Evolutionary conservation across 805 yeast genomes (phyloP).

Genomic region (Saccharomyces mikatae): DNA sequence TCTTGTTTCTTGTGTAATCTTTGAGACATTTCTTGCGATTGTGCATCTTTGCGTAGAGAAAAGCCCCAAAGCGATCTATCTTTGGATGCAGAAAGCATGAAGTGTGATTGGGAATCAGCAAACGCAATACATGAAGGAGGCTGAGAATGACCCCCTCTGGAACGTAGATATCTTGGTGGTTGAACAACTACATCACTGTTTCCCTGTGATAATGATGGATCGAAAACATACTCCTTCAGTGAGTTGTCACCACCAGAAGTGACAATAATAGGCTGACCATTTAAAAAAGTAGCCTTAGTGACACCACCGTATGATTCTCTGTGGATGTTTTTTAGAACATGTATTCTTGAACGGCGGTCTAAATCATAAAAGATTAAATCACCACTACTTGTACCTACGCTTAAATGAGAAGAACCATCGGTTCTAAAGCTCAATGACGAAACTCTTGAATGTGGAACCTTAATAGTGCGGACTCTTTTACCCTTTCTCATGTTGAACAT

Average conservation of each 20-base stretch:
- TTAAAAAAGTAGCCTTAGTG: constrained; percentile 61
- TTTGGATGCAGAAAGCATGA: constrained; percentile 73
- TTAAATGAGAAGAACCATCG: constrained; percentile 79
- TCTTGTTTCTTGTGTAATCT: constrained; percentile 41
- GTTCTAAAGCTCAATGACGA: constrained; percentile 77
- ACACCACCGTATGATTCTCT: constrained; percentile 70
- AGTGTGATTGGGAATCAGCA: constrained; percentile 76
- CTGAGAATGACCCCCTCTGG: constrained; percentile 95
- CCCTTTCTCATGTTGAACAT: constrained; percentile 65
- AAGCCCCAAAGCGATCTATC: constrained; percentile 87
- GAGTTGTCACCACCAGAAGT: constrained; percentile 89
- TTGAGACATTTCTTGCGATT: constrained; percentile 88
- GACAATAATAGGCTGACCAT: constrained; percentile 86
- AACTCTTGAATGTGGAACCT: constrained; percentile 35
- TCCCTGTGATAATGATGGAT: constrained; percentile 67
- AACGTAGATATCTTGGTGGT: constrained; percentile 85
- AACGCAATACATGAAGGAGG: constrained; percentile 75
- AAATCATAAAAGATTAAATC: constrained; percentile 82
- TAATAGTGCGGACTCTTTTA: constrained; percentile 43
- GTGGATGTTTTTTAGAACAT: constrained; percentile 66
- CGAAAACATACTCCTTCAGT: constrained; percentile 85
- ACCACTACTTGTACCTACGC: constrained; percentile 70
- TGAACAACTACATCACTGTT: constrained; percentile 49
- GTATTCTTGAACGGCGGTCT: constrained; percentile 63
- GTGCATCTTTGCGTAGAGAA: constrained; percentile 91